Evolutionary conservation across 139 green algal species (phyloP).

Genomic region (Microglena sp.): DNA sequence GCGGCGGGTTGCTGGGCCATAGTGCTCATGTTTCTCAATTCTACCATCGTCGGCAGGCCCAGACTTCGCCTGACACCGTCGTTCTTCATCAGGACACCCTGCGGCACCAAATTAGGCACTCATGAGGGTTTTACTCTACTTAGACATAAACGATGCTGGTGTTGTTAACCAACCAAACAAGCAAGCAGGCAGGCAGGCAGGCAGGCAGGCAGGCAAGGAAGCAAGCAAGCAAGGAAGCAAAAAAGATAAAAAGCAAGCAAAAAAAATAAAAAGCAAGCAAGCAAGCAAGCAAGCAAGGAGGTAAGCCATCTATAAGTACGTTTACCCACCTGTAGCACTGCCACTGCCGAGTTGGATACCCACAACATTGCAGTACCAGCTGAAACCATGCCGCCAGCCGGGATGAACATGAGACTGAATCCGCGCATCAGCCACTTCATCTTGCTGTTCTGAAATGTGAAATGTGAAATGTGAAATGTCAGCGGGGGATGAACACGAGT

Average conservation of each 20-base stretch:
- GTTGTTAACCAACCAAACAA: slow-evolving; percentile 11
- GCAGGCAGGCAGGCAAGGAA: too few species aligned
- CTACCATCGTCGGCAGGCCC: slow-evolving; percentile 6
- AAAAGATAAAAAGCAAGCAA: too few species aligned
- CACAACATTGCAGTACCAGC: slow-evolving; percentile 32
- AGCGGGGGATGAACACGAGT: too few species aligned
- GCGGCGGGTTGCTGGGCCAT: too few species aligned
- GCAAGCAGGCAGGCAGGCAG: slow-evolving; percentile 13
- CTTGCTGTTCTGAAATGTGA: too few species aligned
- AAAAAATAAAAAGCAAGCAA: slow-evolving; percentile 9
- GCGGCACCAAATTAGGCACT: neutral
- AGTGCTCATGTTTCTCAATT: slow-evolving; percentile 7
- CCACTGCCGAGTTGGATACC: slow-evolving; percentile 24
- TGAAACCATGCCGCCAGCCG: slow-evolving; percentile 44
- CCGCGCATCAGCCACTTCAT: slow-evolving; percentile 69
- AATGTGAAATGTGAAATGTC: too few species aligned
- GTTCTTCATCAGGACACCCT: neutral
- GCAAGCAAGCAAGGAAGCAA: too few species aligned
- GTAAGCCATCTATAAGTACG: neutral
- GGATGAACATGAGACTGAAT: slow-evolving; percentile 53
- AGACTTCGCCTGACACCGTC: neutral
- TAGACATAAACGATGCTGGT: slow-evolving; percentile 1
- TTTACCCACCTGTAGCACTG: slow-evolving; percentile 7
- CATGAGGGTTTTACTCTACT: neutral
- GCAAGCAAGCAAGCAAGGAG: slow-evolving; percentile 12